Conservation (phyloP, 805 yeast genomes). For the Ogataea thermomethanolica region DNA sequence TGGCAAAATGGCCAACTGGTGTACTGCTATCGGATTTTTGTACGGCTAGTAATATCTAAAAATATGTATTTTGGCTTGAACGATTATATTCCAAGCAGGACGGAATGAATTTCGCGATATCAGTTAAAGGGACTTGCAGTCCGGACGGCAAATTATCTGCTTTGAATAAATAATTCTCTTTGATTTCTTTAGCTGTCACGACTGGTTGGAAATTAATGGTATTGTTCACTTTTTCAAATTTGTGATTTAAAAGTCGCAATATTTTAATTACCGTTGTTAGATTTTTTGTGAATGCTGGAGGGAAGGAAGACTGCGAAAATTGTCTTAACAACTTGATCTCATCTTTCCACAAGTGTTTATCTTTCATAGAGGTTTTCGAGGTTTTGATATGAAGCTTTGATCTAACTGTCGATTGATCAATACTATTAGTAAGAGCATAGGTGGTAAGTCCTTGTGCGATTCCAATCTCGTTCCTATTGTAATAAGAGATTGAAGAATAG, state of each 20-base stretch:
- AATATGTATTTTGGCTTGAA: not conserved
- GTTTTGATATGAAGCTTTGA: constrained; percentile 22
- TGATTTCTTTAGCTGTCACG: constrained; percentile 13
- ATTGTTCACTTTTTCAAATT: constrained; percentile 25
- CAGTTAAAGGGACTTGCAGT: constrained; percentile 25
- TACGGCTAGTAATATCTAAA: constrained; percentile 36
- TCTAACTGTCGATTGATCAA: constrained; percentile 26
- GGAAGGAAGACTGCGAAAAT: constrained; percentile 14
- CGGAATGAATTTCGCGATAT: constrained; percentile 18
- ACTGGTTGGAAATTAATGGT: constrained; percentile 21
- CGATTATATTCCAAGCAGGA: constrained; percentile 8
- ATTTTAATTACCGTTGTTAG: constrained; percentile 16
- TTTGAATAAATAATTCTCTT: constrained; percentile 17
- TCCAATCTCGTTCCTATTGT: constrained; percentile 25
- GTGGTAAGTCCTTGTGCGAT: constrained; percentile 25
- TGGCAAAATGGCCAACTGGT: constrained; percentile 70
- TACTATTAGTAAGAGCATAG: constrained; percentile 23
- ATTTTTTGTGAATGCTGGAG: constrained; percentile 19
- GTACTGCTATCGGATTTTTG: constrained; percentile 67
- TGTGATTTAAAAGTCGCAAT: constrained; percentile 20
- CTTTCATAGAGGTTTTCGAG: constrained; percentile 15
- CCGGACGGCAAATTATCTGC: constrained; percentile 26
- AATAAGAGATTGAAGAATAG: constrained; percentile 25
- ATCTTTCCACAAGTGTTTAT: constrained; percentile 20
- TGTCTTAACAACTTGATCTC: constrained; percentile 16